phyloP scores from a whole-genome alignment of 208 protist species.

The Zelonia costaricensis region DNA sequence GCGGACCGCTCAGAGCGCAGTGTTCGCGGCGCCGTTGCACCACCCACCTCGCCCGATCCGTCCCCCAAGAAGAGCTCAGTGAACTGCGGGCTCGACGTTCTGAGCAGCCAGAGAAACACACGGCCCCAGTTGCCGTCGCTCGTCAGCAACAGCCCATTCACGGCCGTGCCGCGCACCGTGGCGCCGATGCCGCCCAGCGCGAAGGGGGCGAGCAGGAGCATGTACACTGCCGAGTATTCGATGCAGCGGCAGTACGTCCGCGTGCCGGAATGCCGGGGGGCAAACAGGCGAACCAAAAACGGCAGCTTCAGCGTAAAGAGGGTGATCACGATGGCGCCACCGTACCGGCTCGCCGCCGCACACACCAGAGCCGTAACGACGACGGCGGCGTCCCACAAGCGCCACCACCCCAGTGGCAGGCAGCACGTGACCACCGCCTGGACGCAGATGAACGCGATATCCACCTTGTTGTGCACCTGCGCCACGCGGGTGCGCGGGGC shows the following conservation, averaged over 20 bases:
- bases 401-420: slow-evolving; percentile 43
- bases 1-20: slow-evolving; percentile 9
- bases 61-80: slow-evolving; percentile 4
- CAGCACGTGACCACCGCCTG: slow-evolving; percentile 34
- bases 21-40: background rate
- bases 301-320: slow-evolving; percentile 65
- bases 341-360: slow-evolving; percentile 33
- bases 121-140: slow-evolving; percentile 52
- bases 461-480: slow-evolving; percentile 43
- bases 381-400: slow-evolving; percentile 46
- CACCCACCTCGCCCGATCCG: too few species aligned
- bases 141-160: slow-evolving; percentile 38
- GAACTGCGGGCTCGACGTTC: slow-evolving; percentile 63
- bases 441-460: slow-evolving; percentile 52
- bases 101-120: slow-evolving; percentile 55
- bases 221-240: slow-evolving; percentile 43
- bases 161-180: slow-evolving; percentile 39
- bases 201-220: slow-evolving; percentile 57
- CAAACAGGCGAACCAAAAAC: slow-evolving; percentile 48
- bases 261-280: slow-evolving; percentile 55
- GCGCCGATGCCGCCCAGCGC: slow-evolving; percentile 54
- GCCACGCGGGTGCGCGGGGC: slow-evolving; percentile 29
- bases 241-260: slow-evolving; percentile 71
- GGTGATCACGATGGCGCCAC: slow-evolving; percentile 50
- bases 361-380: slow-evolving; percentile 49